Evolutionary conservation across 2,329 filamentous ascomycete species (phyloP).

Genomic region (Neofusicoccum kwambonambiense): DNA sequence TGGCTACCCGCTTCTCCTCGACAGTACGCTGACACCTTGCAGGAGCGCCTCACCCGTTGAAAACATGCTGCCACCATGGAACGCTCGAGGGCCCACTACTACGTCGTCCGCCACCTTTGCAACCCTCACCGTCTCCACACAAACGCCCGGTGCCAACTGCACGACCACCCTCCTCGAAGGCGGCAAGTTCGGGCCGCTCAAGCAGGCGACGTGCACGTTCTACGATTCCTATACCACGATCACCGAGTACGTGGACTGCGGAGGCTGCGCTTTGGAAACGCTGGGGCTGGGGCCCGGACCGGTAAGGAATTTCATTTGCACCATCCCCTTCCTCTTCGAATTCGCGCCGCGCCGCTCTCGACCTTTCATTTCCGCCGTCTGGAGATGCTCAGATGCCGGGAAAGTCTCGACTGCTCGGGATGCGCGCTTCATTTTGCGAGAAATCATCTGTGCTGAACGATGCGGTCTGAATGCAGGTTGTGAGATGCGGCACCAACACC

Average conservation of each 20-base stretch:
- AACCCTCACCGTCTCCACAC: background rate
- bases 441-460: background rate
- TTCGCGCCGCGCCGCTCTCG: background rate
- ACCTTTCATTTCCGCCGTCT: slow-evolving; percentile 13
- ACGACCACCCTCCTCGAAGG: background rate
- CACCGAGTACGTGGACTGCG: slow-evolving; percentile 30
- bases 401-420: background rate
- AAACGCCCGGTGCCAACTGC: background rate
- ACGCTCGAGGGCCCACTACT: background rate
- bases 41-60: background rate
- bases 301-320: slow-evolving; percentile 20
- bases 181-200: slow-evolving; percentile 20
- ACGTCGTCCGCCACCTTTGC: background rate
- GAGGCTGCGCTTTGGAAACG: slow-evolving; percentile 26
- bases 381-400: background rate
- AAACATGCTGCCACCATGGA: background rate
- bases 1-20: background rate
- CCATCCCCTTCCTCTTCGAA: background rate
- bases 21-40: background rate
- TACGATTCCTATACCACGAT: slow-evolving; percentile 25
- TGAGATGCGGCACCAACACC: background rate
- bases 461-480: background rate
- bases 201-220: slow-evolving; percentile 27
- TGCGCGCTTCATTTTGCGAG: background rate
- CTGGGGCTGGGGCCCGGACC: slow-evolving; percentile 26